Conservation (phyloP, 176 grass and related monocot genomes). For the Avena eriantha region DNA sequence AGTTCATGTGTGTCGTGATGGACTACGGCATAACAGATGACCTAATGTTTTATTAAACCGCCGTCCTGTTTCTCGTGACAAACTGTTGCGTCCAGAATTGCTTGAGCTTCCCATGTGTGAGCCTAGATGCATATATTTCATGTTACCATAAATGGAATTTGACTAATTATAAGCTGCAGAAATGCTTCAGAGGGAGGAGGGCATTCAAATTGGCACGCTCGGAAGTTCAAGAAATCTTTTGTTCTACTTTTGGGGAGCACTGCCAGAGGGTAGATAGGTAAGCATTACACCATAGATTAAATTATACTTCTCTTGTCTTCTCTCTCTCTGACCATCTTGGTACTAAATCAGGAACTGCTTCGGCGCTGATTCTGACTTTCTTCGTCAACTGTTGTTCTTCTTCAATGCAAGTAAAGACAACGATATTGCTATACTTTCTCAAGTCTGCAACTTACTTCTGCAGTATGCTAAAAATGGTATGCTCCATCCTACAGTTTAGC, state of each 20-base stretch:
- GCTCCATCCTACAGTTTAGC: slow-evolving; percentile 12
- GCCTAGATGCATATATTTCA: neutral
- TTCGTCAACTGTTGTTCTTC: slow-evolving; percentile 96
- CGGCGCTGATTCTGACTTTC: slow-evolving; percentile 71
- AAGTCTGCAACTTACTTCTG: slow-evolving; percentile 74
- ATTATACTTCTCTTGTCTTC: slow-evolving; percentile 34
- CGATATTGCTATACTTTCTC: slow-evolving; percentile 74
- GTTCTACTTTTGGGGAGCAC: slow-evolving; percentile 67
- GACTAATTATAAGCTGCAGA: slow-evolving; percentile 87
- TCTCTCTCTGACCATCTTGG: slow-evolving; percentile 49
- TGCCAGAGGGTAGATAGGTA: slow-evolving; percentile 83
- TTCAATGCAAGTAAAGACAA: slow-evolving; percentile 73
- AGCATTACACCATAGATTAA: slow-evolving; percentile 20
- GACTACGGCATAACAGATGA: neutral
- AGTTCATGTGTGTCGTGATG: neutral
- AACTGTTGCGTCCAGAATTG: neutral
- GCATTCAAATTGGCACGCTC: slow-evolving; percentile 60
- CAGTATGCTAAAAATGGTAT: slow-evolving; percentile 72
- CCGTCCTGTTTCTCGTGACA: slow-evolving; percentile 2
- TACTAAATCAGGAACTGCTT: slow-evolving; percentile 75
- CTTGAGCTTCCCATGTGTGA: slow-evolving; percentile 16
- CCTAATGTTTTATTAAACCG: slow-evolving; percentile 1
- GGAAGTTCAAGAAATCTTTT: slow-evolving; percentile 71
- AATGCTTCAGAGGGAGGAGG: slow-evolving; percentile 98
- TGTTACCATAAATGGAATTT: slow-evolving; percentile 52